phyloP scores from a whole-genome alignment of 495 filamentous ascomycete species.

The Symbiotaphrina buchneri region DNA sequence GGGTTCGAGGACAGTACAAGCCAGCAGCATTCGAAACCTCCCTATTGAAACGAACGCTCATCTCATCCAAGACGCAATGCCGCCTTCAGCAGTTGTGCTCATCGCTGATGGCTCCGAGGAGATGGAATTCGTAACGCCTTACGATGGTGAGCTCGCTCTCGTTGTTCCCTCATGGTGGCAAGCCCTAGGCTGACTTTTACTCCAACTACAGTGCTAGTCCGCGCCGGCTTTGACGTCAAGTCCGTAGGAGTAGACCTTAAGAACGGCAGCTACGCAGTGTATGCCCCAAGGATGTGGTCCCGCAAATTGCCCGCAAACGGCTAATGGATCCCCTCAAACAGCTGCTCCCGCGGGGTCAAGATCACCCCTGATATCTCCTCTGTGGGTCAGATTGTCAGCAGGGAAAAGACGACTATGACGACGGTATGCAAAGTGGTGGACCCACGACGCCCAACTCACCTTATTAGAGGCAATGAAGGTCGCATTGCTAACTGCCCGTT shows the following conservation, averaged over 20 bases:
- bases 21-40: no score
- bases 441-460: no score
- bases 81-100: slow-evolving; percentile 9
- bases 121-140: slow-evolving; percentile 13
- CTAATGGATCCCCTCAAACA: slow-evolving; percentile 3
- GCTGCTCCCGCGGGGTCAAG: slow-evolving; percentile 9
- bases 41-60: no score
- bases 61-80: no score
- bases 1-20: no score
- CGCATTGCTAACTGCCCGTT: not conserved
- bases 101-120: slow-evolving; percentile 13
- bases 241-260: slow-evolving; percentile 11
- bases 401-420: no score
- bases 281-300: no score
- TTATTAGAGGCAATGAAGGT: no score
- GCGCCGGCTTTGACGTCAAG: slow-evolving; percentile 10
- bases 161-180: no score
- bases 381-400: slow-evolving; percentile 1
- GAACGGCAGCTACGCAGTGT: slow-evolving; percentile 2
- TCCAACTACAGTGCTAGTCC: slow-evolving; percentile 5
- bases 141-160: slow-evolving; percentile 8
- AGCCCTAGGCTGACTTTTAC: no score
- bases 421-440: no score
- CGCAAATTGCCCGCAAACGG: no score
- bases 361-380: slow-evolving; percentile 9